phyloP scores from a whole-genome alignment of 169 alveolate species.

The Plasmodium falciparum region DNA sequence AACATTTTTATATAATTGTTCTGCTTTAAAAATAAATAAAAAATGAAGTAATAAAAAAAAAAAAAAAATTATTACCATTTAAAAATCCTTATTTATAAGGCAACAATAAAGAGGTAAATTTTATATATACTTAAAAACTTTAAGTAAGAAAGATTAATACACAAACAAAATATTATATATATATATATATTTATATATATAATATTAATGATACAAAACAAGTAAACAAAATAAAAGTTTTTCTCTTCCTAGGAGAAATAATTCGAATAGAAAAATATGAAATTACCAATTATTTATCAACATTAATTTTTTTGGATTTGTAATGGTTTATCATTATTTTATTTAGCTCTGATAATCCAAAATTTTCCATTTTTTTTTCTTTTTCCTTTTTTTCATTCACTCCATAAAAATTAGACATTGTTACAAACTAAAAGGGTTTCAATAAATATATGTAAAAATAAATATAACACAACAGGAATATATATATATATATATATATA shows the following conservation, averaged over 20 bases:
- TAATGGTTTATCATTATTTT: conserved; percentile 75
- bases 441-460: background rate
- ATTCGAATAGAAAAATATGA: background rate
- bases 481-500: conserved; percentile 1
- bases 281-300: conserved; percentile 22
- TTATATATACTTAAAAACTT: no score
- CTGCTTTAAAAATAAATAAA: no score
- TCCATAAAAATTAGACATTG: conserved; percentile 46
- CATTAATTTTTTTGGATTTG: conserved; percentile 68
- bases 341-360: conserved; percentile 70
- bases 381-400: conserved; percentile 24
- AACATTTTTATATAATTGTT: no score
- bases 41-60: no score
- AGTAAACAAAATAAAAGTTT: no score
- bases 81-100: no score
- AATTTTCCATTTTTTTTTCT: conserved; percentile 38
- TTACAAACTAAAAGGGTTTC: conserved; percentile 37
- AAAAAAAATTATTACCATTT: no score
- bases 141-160: no score
- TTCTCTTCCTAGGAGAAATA: background rate
- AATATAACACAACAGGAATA: background rate
- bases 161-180: no score
- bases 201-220: no score
- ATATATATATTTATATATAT: no score
- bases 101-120: no score